Percentiles rank a stretch among this genome's conserved stretches.
Conservation (phyloP, 2,329 filamentous ascomycete genomes). For the Emydomyces testavorans region DNA sequence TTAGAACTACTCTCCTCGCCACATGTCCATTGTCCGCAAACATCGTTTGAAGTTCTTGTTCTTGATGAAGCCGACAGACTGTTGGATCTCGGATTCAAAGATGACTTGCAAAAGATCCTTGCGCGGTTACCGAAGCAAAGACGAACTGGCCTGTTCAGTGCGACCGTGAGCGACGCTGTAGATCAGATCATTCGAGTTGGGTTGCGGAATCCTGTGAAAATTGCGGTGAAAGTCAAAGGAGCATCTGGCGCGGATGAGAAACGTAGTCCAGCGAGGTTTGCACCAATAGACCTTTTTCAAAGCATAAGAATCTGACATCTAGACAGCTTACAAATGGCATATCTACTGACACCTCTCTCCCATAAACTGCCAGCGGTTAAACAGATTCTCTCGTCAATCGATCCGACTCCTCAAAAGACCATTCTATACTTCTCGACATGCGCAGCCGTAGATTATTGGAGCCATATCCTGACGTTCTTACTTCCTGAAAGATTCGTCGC, state of each 20-base stretch:
- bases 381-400: constrained; percentile 56
- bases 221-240: constrained; percentile 82
- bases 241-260: constrained; percentile 65
- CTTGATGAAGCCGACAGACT: constrained; percentile 90
- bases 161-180: constrained; percentile 89
- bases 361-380: constrained; percentile 69
- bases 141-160: constrained; percentile 85
- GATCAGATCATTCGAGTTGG: constrained; percentile 87
- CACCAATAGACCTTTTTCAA: background rate
- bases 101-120: constrained; percentile 76
- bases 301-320: background rate
- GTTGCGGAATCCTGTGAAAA: constrained; percentile 84
- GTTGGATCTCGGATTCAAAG: constrained; percentile 86
- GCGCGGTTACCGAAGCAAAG: constrained; percentile 80
- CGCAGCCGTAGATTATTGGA: constrained; percentile 88
- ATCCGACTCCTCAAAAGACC: constrained; percentile 66
- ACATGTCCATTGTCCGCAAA: constrained; percentile 77
- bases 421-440: constrained; percentile 93
- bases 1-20: constrained; percentile 76
- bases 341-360: constrained; percentile 60
- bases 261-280: constrained; percentile 64
- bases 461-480: constrained; percentile 62
- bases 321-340: constrained; percentile 70
- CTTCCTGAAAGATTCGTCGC: constrained; percentile 58
- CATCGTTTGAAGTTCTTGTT: constrained; percentile 82